These are phyloP conservation scores for Lipomyces oligophaga DNA, from an alignment of 805 yeast species.

Conservation along the genomic window DNA sequence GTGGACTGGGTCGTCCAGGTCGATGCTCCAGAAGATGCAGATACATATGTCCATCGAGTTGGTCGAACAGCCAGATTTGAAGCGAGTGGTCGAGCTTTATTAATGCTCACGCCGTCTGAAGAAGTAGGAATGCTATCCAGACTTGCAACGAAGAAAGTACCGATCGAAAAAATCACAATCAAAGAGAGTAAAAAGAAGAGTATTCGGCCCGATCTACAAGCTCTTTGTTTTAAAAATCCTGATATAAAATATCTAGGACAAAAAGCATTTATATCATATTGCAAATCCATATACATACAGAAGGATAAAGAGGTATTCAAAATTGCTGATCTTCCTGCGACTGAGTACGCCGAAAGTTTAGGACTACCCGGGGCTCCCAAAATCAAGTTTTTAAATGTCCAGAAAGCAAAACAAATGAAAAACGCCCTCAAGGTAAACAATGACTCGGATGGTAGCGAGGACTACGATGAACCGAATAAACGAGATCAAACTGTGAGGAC, in stretches of 20 bases:
- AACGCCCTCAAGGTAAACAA: conserved; percentile 53
- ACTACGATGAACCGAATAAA: conserved; percentile 31
- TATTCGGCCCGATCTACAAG: conserved; percentile 79
- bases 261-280: conserved; percentile 90
- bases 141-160: conserved; percentile 59
- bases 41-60: conserved; percentile 97
- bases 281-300: conserved; percentile 78
- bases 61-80: conserved; percentile 99
- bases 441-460: conserved; percentile 57
- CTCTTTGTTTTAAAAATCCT: conserved; percentile 86
- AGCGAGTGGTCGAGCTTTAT: conserved; percentile 71
- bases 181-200: conserved; percentile 67
- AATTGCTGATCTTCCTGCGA: conserved; percentile 70
- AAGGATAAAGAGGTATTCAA: conserved; percentile 83
- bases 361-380: conserved; percentile 97
- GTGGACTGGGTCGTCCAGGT: conserved; percentile 99
- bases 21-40: conserved; percentile 99
- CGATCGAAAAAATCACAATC: conserved; percentile 67
- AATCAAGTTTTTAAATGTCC: conserved; percentile 63
- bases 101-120: conserved; percentile 81
- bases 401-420: conserved; percentile 63
- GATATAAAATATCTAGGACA: conserved; percentile 90
- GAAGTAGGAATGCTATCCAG: conserved; percentile 69
- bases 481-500: conserved; percentile 59
- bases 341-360: conserved; percentile 77